Percentiles rank a stretch among this genome's conserved stretches.
phyloP scores from a whole-genome alignment of 2,329 filamentous ascomycete genomes.

The Pseudocercospora cruenta region DNA sequence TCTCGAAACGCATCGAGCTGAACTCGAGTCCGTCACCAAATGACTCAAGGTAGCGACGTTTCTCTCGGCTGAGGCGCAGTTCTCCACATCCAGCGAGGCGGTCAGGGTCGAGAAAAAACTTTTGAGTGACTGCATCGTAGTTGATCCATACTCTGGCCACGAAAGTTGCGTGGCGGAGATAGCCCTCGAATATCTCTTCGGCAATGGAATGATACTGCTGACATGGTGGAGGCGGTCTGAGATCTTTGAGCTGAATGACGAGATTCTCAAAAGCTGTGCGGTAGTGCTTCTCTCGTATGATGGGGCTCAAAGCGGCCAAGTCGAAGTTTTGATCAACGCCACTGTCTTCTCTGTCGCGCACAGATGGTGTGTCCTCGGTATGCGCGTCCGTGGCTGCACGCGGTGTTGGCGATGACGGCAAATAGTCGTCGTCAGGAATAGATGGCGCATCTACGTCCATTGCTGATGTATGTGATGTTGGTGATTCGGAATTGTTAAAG shows the following conservation, averaged over 20 bases:
- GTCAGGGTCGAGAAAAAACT: conserved; percentile 12
- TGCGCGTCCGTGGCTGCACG: background rate
- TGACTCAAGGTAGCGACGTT: conserved; percentile 14
- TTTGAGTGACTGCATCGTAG: conserved; percentile 18
- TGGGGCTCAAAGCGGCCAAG: background rate
- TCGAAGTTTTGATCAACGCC: background rate
- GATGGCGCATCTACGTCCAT: background rate
- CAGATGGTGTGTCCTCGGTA: background rate
- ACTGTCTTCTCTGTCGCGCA: background rate
- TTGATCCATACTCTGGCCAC: conserved; percentile 26
- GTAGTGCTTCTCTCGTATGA: background rate
- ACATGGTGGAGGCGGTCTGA: conserved; percentile 7
- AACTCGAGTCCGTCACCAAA: conserved; percentile 9
- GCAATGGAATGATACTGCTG: background rate
- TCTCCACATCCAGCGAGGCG: conserved; percentile 18
- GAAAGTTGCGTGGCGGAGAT: conserved; percentile 18
- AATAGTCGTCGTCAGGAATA: background rate
- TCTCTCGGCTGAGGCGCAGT: conserved; percentile 9
- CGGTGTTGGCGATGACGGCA: background rate
- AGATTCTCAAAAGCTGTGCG: background rate
- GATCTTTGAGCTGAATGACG: conserved; percentile 9
- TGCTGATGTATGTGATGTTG: background rate
- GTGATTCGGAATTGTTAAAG: background rate
- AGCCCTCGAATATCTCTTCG: conserved; percentile 17
- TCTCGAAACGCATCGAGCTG: conserved; percentile 10